Conservation (phyloP, 192 early-diverging fungal genomes). For the Gamsiella multidivaricata region DNA sequence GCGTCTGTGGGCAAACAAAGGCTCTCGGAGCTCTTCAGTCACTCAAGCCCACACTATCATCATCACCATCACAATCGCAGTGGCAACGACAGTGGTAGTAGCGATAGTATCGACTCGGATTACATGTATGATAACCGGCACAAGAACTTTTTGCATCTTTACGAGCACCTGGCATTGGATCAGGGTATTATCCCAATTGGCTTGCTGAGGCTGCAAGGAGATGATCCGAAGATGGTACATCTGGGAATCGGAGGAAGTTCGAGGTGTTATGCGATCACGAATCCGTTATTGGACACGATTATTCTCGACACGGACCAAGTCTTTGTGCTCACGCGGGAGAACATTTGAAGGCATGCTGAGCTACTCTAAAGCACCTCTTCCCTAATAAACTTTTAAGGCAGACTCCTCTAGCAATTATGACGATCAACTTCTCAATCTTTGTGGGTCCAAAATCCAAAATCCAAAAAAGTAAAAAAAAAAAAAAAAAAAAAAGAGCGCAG, state of each 20-base stretch:
- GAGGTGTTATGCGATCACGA: slow-evolving; percentile 73
- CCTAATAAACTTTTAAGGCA: too few species aligned
- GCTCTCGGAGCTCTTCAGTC: slow-evolving; percentile 26
- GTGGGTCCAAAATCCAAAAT: too few species aligned
- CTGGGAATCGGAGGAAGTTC: slow-evolving; percentile 59
- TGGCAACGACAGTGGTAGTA: not conserved
- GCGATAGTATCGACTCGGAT: slow-evolving; percentile 34
- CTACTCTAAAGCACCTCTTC: too few species aligned
- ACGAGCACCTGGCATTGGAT: slow-evolving; percentile 63
- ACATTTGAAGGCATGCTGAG: too few species aligned
- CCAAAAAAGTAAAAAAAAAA: too few species aligned
- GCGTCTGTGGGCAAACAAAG: slow-evolving; percentile 36
- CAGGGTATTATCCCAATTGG: slow-evolving; percentile 70
- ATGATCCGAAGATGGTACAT: slow-evolving; percentile 55
- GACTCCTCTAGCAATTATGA: too few species aligned
- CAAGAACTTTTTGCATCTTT: slow-evolving; percentile 64
- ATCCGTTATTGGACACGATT: slow-evolving; percentile 68
- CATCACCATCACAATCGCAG: not conserved
- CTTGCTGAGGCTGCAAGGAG: slow-evolving; percentile 45
- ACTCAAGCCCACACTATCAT: not conserved
- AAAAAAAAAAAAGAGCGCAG: too few species aligned
- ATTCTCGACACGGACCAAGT: slow-evolving; percentile 66
- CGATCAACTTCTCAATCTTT: too few species aligned
- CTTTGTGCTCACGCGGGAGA: slow-evolving; percentile 61
- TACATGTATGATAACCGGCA: slow-evolving; percentile 50